These are phyloP conservation scores for Ceratocystis variospora DNA, from an alignment of 2,329 filamentous ascomycete species.

Conservation along the genomic window DNA sequence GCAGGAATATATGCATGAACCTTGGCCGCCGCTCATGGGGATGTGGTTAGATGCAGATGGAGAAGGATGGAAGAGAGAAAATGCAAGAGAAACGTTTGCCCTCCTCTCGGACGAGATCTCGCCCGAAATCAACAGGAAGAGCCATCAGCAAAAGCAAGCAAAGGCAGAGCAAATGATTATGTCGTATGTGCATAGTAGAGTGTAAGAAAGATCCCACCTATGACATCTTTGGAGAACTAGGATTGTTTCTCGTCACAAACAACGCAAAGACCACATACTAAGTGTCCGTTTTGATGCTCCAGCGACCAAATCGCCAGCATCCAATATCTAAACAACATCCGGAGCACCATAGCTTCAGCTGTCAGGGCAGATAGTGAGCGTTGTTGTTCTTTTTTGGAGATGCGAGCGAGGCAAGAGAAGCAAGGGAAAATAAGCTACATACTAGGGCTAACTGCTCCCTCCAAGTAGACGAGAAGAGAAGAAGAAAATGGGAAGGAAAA, in stretches of 20 bases:
- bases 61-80: background rate
- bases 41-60: background rate
- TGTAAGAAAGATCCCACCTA: background rate
- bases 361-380: slow-evolving; percentile 6
- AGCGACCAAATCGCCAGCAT: background rate
- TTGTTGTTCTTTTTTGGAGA: background rate
- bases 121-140: background rate
- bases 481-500: background rate
- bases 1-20: slow-evolving; percentile 5
- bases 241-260: background rate
- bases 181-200: background rate
- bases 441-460: background rate
- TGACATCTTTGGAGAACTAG: background rate
- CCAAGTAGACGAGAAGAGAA: background rate
- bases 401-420: background rate
- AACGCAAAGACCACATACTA: slow-evolving; percentile 2
- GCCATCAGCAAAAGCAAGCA: background rate
- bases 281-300: background rate
- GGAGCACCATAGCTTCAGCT: slow-evolving; percentile 1
- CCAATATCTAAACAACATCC: background rate
- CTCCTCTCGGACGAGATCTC: slow-evolving; percentile 3
- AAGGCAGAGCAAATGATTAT: background rate
- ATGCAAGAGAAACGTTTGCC: background rate
- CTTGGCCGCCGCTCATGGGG: background rate
- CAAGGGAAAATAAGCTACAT: slow-evolving; percentile 2